Conservation (phyloP, 176 grass and related monocot species). For the Aegilops tauschii region DNA sequence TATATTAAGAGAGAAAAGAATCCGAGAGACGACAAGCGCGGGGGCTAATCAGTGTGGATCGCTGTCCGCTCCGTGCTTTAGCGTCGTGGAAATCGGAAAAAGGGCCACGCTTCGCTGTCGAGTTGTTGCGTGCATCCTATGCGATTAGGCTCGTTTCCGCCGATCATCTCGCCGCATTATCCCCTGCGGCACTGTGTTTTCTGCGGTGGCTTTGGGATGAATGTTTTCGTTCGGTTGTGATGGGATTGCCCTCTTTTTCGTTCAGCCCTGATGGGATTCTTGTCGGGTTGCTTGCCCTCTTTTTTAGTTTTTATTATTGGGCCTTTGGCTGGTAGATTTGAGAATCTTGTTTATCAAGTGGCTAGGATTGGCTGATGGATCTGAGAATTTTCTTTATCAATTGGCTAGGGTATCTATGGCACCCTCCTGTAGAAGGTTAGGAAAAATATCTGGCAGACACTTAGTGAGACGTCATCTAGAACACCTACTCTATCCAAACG, state of each 20-base stretch:
- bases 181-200: slow-evolving; percentile 30
- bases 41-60: slow-evolving; percentile 52
- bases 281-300: background rate
- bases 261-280: background rate
- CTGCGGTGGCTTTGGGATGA: background rate
- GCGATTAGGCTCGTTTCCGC: slow-evolving; percentile 17
- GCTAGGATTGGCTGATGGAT: background rate
- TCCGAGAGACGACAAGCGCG: slow-evolving; percentile 35
- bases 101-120: slow-evolving; percentile 36
- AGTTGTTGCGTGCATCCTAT: slow-evolving; percentile 33
- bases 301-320: background rate
- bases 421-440: background rate
- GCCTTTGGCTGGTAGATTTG: background rate
- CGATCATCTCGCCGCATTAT: slow-evolving; percentile 35
- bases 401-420: background rate
- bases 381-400: background rate
- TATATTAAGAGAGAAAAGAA: background rate
- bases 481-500: background rate
- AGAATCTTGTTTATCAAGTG: background rate
- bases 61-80: slow-evolving; percentile 37
- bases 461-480: background rate
- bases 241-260: background rate
- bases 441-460: background rate
- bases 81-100: slow-evolving; percentile 24
- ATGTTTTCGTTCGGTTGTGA: slow-evolving; percentile 5